Percentiles rank a stretch among this genome's conserved stretches.
These are phyloP conservation scores for Metschnikowia reukaufii DNA, from an alignment of 805 yeast species.

Conservation along the genomic window DNA sequence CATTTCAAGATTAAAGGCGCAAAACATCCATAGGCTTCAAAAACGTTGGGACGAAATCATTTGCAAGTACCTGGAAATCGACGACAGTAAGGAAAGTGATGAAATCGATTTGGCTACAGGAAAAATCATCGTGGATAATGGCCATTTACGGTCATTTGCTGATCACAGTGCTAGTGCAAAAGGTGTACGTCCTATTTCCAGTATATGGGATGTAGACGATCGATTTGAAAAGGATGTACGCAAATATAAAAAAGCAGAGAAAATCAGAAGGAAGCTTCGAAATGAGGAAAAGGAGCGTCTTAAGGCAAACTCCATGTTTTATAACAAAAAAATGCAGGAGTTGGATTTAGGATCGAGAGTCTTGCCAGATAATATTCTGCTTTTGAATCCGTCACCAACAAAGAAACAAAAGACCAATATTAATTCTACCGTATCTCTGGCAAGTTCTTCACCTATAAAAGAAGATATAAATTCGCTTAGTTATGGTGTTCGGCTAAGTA, in stretches of 20 bases:
- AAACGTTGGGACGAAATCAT: constrained; percentile 53
- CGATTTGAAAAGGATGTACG: constrained; percentile 26
- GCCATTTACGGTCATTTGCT: constrained; percentile 58
- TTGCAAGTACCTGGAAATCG: constrained; percentile 48
- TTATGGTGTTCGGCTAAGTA: constrained; percentile 2
- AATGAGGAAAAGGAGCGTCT: constrained; percentile 12
- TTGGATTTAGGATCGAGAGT: constrained; percentile 11
- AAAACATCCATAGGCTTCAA: constrained; percentile 23
- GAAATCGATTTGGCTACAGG: constrained; percentile 67
- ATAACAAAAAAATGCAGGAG: constrained; percentile 9
- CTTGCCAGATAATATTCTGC: constrained; percentile 25
- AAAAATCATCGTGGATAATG: constrained; percentile 60
- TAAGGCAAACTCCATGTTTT: constrained; percentile 16
- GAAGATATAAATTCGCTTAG: not conserved
- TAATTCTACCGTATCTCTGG: not conserved
- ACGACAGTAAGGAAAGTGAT: constrained; percentile 57
- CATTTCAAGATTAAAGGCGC: constrained; percentile 27
- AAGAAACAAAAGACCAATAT: constrained; percentile 20
- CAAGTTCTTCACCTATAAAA: constrained; percentile 4
- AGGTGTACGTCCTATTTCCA: constrained; percentile 19
- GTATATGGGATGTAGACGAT: constrained; percentile 42
- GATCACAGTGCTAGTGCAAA: constrained; percentile 6
- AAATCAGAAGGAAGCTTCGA: constrained; percentile 21
- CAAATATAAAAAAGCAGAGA: constrained; percentile 9
- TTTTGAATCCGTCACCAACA: constrained; percentile 32